Conservation (phyloP, 306 rosid genomes). For the Canavalia gladiata region DNA sequence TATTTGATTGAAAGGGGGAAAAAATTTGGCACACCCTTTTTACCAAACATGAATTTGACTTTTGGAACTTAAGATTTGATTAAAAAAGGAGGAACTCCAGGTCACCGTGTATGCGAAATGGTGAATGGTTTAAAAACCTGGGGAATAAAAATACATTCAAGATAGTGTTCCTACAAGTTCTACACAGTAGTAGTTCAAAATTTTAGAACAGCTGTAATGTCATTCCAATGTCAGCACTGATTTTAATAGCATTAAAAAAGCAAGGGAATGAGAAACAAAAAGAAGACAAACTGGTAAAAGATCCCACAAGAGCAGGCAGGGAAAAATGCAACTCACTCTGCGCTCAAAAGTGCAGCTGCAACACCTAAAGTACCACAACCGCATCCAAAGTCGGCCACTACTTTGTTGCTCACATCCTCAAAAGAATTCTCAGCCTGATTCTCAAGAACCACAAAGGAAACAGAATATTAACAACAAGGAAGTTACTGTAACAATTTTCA, state of each 20-base stretch:
- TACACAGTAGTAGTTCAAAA: conserved; percentile 32
- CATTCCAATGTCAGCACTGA: not conserved
- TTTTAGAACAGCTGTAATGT: conserved; percentile 2
- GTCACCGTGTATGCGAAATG: not conserved
- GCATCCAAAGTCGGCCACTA: conserved; percentile 97
- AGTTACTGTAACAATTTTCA: conserved; percentile 4
- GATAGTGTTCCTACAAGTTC: not conserved
- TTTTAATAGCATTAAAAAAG: not conserved
- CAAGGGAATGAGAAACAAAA: conserved; percentile 21
- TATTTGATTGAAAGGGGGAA: not conserved
- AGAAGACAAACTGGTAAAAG: not conserved
- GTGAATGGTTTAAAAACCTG: not conserved
- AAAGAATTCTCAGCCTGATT: conserved; percentile 94
- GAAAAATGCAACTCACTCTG: conserved; percentile 76
- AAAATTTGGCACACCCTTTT: not conserved
- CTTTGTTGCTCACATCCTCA: conserved; percentile 81
- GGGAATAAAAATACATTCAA: conserved; percentile 34
- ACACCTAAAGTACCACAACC: conserved; percentile 92
- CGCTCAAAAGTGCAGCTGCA: conserved; percentile 87
- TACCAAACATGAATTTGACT: not conserved
- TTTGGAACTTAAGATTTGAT: conserved; percentile 24
- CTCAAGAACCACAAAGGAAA: conserved; percentile 36
- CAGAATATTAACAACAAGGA: conserved; percentile 39
- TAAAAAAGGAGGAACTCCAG: conserved; percentile 17
- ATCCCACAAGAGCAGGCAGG: not conserved